These are phyloP conservation scores for Diaporthe batatas DNA, from an alignment of 2,329 filamentous ascomycete species.

Conservation along the genomic window DNA sequence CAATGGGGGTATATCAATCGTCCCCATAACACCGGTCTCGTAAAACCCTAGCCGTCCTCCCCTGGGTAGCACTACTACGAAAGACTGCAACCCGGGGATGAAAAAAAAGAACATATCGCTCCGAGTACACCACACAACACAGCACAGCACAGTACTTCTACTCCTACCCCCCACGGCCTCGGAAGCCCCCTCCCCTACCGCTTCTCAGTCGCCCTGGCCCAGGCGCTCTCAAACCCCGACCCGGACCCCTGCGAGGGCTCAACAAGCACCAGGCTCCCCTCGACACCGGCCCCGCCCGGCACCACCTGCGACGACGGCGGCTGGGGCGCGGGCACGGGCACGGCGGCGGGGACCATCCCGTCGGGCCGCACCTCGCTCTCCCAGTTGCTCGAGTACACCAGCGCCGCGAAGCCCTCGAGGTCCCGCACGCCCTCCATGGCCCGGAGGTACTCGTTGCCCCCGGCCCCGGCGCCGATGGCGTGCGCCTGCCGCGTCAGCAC, in stretches of 20 bases:
- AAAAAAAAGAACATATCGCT: not conserved
- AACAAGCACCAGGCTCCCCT: conserved; percentile 69
- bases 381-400: conserved; percentile 90
- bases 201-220: conserved; percentile 73
- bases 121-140: not conserved
- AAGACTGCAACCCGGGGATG: too few relatives aligned
- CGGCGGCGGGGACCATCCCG: conserved; percentile 51
- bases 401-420: conserved; percentile 85
- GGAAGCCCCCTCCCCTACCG: conserved; percentile 45
- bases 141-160: not conserved
- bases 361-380: conserved; percentile 72
- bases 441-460: conserved; percentile 73
- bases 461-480: conserved; percentile 64
- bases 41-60: too few relatives aligned
- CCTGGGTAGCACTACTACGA: too few relatives aligned
- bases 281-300: conserved; percentile 48
- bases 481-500: conserved; percentile 93
- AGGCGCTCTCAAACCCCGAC: conserved; percentile 72
- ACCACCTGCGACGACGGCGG: conserved; percentile 44
- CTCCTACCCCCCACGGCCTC: too few relatives aligned
- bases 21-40: not conserved
- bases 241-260: conserved; percentile 57
- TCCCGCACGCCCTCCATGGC: conserved; percentile 83
- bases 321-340: too few relatives aligned
- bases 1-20: conserved; percentile 37